Base-by-base conservation (phyloP, 805 yeast genomes). In the Zygoascus flipseniorum region DNA sequence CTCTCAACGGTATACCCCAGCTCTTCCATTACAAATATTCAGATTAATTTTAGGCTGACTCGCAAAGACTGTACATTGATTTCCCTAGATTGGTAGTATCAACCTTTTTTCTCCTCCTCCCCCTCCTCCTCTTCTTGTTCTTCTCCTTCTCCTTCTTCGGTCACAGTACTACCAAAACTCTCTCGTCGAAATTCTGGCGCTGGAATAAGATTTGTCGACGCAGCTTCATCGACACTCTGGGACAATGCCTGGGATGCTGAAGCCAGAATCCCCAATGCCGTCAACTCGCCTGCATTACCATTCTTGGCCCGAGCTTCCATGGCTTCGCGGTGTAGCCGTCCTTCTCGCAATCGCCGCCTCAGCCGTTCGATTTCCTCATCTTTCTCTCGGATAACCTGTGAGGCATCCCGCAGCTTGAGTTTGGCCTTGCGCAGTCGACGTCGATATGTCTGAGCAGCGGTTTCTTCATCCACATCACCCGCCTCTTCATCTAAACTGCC, bases 201-300 rank as follows among this genome's bases (percentile, higher is more conserved):
- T 13, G 39, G 39, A 11, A 8, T 35, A 11, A 35, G 16, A 5
- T 35, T 5, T 5, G 8, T 35, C 16, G 13, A n/a, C 11, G 35
- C 8, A 4, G 8, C 13, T 35, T 35, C 39, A 13, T 35, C 39
- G 16, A n/a, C 39, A 35, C 70, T 72, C 52, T 72, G 76, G 45
- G 53, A 53, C 43, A 78, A 61, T 0, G 76, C 81, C 57, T 79
- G 83, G 44, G 79, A 72, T 2, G 84, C 84, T 43, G 79, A 72
- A 2, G 84, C 84, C 52, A 80, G 66, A 54, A 77, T 64, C 13
- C 82, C 84, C 47, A 80, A 65, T 0, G 83, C 77, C 45, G 74
- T 76, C 47, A 80, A 56, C 48, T 61, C 62, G 45, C 53, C 60
- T 31, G 47, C 35, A 26, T 11, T 23, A 5, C 26, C 46, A 43